Evolutionary conservation across 2,329 filamentous ascomycete genomes (phyloP).

Genomic region (Xylaria multiplex): DNA sequence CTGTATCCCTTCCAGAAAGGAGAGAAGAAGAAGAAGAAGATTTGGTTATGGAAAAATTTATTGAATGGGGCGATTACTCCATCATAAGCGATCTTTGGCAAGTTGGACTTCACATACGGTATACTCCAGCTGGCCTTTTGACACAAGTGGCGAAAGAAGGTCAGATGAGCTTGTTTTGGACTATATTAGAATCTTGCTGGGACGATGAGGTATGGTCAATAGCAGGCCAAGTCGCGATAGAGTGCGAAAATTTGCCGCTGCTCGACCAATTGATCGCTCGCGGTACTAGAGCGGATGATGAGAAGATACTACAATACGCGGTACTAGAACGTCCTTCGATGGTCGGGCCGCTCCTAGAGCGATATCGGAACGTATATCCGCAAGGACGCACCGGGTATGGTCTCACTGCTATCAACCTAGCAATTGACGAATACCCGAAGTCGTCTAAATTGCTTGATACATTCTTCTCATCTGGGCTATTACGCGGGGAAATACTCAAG

Average conservation of each 20-base stretch:
- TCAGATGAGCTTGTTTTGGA: background rate
- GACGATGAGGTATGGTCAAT: background rate
- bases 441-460: background rate
- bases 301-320: background rate
- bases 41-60: background rate
- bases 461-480: background rate
- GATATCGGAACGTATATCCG: constrained; percentile 5
- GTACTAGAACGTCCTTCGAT: background rate
- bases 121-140: background rate
- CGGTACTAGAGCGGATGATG: background rate
- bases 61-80: background rate
- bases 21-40: no score
- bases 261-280: constrained; percentile 4
- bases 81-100: background rate
- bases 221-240: background rate
- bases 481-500: background rate
- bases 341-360: constrained; percentile 9
- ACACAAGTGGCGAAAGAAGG: background rate
- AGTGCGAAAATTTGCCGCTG: background rate
- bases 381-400: constrained; percentile 2
- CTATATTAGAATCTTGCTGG: background rate
- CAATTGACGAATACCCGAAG: background rate
- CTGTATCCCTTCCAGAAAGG: no score
- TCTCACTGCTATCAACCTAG: fast-evolving
- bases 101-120: background rate